Evolutionary conservation across 176 grass and related monocot species (phyloP).

Genomic region (Dactylis glomerata): DNA sequence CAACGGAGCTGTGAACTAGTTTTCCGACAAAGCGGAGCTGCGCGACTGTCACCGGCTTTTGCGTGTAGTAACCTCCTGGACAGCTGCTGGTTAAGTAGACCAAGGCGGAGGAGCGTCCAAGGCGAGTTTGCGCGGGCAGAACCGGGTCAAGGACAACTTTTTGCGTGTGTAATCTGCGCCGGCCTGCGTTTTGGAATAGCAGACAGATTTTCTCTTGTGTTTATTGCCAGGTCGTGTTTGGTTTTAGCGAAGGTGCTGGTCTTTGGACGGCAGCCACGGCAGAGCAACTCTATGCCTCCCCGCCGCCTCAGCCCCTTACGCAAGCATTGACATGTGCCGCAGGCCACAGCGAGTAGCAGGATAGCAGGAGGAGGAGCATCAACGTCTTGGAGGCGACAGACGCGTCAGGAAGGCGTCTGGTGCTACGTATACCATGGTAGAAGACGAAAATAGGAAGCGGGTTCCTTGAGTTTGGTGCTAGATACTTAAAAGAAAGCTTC

Average conservation of each 20-base stretch:
- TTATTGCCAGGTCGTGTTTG: neutral
- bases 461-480: too few relatives aligned
- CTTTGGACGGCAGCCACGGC: conserved; percentile 17
- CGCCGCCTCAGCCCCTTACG: too few relatives aligned
- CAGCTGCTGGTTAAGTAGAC: neutral
- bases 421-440: too few relatives aligned
- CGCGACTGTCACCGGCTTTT: neutral
- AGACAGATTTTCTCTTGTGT: neutral
- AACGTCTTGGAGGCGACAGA: too few relatives aligned
- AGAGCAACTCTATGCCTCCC: neutral
- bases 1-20: neutral
- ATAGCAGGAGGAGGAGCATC: too few relatives aligned
- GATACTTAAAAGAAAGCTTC: too few relatives aligned
- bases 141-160: neutral
- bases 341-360: too few relatives aligned
- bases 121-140: neutral
- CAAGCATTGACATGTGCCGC: too few relatives aligned
- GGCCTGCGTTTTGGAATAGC: neutral
- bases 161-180: too few relatives aligned
- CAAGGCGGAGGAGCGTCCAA: conserved; percentile 4
- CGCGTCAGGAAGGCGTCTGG: too few relatives aligned
- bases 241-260: neutral
- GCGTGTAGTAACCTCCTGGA: neutral
- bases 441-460: too few relatives aligned
- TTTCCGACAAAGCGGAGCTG: neutral